Evolutionary conservation across 768 basidiomycete genomes (phyloP).

Genomic region (Filobasidium wieringae): DNA sequence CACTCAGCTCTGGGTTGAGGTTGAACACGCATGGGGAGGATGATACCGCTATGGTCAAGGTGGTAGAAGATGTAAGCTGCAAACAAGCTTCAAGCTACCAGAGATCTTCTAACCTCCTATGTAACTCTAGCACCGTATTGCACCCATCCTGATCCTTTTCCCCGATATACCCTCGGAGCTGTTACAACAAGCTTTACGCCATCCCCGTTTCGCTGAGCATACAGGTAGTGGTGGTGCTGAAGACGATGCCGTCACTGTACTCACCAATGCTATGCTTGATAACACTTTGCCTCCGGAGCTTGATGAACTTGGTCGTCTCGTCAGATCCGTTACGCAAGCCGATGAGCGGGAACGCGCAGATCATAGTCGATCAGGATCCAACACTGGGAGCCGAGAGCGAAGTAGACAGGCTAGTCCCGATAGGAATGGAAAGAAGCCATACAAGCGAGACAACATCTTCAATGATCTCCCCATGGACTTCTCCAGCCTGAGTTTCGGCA

Average conservation of each 20-base stretch:
- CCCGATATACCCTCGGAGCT: conserved; percentile 25
- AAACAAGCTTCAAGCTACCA: not conserved
- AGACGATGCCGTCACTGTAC: conserved; percentile 22
- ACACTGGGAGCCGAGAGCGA: conserved; percentile 8
- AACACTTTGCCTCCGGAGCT: conserved; percentile 53
- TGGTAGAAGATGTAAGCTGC: not conserved
- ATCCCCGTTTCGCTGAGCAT: conserved; percentile 21
- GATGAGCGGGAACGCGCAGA: not conserved
- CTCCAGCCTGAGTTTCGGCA: conserved; percentile 49
- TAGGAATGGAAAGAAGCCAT: not conserved
- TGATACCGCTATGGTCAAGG: not conserved
- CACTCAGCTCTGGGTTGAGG: not conserved
- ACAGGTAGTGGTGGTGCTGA: conserved; percentile 15
- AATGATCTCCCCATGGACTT: conserved; percentile 62
- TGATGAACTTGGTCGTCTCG: conserved; percentile 48
- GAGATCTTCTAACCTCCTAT: not conserved
- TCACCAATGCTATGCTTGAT: conserved; percentile 42
- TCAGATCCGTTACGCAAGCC: not conserved
- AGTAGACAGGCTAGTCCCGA: not conserved
- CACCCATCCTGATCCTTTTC: conserved; percentile 25
- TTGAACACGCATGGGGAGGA: not conserved
- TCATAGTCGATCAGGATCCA: not conserved
- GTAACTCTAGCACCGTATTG: conserved; percentile 11
- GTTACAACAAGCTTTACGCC: conserved; percentile 24
- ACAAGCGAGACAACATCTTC: conserved; percentile 51